Evolutionary conservation across 192 early-diverging fungal species (phyloP), one percentile per base, ranked within the genome.

Genomic region (Paraglomus occultum): DNA sequence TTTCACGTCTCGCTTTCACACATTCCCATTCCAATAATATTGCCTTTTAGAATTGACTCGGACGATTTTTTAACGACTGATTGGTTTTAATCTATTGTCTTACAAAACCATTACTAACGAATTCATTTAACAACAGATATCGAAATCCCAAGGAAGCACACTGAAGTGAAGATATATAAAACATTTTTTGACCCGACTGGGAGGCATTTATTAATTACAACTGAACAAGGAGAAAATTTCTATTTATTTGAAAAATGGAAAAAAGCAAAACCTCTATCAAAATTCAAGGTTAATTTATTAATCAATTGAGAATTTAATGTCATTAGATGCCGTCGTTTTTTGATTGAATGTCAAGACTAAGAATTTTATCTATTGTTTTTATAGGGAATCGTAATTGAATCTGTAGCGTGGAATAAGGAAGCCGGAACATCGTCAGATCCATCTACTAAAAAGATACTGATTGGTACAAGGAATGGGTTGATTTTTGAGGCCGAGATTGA

Each of bases 401-500:
- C 91, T 0, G 87, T 98, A n/a, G 95, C 91, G 2, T 98, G 96
- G 96, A 94, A 91, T 49, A 82, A 85, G 58, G 78, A 76, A 7
- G 69, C 76, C 23, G 84, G 80, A 45, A 73, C 77, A 5, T 58
- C 74, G 1, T 74, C 65, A 0, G 85, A 85, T 42, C 76, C 81
- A 5, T 89, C 92, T 0, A 95, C 96, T 3, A 87, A 87, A 51
- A 83, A 89, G 10, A 90, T 97, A 46, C 81, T 98, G 63, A 77
- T 98, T 50, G 96, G 93, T 22, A 89, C 89, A 6, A 87, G 90
- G 63, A 89, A 92, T 53, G 96, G 96, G 14, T 82, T 88, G 51
- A 87, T 98, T 54, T 95, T 89, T 75, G 96, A 98, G 75, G 89
- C 91, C 7, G 93, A 94, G 52, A 75, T 98, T n/a, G 87, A 90